Conservation (phyloP, 352 stramenopile species). For the Globisporangium heterothallicum region DNA sequence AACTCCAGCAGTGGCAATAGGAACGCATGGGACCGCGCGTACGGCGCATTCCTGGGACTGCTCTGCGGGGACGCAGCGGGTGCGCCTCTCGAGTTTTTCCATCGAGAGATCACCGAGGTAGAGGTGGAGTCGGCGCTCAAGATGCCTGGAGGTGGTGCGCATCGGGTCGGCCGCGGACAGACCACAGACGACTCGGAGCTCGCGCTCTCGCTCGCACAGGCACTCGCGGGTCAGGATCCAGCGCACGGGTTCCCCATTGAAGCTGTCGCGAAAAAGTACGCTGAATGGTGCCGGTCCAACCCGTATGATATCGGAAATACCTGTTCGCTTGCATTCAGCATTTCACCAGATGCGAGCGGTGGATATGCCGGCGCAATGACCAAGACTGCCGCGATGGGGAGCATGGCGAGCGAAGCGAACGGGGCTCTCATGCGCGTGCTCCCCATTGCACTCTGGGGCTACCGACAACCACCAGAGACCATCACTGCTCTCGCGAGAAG, state of each 20-base stretch:
- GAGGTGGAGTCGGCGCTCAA: constrained; percentile 27
- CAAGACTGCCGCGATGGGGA: constrained; percentile 5
- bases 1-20: too few species aligned
- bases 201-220: constrained; percentile 35
- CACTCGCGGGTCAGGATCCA: constrained; percentile 19
- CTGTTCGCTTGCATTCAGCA: constrained; percentile 32
- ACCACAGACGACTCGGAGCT: constrained; percentile 67
- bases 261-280: constrained; percentile 31
- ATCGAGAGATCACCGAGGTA: constrained; percentile 17
- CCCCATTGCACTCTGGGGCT: constrained; percentile 37
- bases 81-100: constrained; percentile 47
- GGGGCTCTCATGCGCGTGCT: constrained; percentile 50
- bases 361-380: constrained; percentile 14
- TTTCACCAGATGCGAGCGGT: constrained; percentile 11
- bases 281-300: constrained; percentile 25
- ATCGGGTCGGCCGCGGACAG: constrained; percentile 32
- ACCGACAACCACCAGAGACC: constrained; percentile 15
- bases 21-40: constrained; percentile 21
- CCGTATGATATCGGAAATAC: constrained; percentile 56
- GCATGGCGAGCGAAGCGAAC: constrained; percentile 39
- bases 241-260: constrained; percentile 31
- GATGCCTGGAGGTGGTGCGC: constrained; percentile 49
- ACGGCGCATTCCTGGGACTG: constrained; percentile 43
- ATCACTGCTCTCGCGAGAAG: constrained; percentile 25
- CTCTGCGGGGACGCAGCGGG: constrained; percentile 47